These are phyloP conservation scores for Lichina pygmaea DNA, from an alignment of 495 filamentous ascomycete genomes.

Conservation along the genomic window DNA sequence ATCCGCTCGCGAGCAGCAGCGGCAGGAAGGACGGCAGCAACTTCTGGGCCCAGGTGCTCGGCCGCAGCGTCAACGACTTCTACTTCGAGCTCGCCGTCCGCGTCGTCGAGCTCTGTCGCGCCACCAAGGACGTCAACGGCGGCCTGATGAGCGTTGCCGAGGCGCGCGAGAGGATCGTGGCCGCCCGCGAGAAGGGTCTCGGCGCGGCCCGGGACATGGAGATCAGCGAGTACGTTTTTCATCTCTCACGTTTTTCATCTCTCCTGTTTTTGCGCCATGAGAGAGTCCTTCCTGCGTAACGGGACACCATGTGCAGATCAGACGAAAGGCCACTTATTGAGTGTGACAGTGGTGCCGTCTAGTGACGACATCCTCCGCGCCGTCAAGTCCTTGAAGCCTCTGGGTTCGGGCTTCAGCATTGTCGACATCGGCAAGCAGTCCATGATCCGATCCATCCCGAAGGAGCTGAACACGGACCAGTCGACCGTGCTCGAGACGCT, in stretches of 20 bases:
- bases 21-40: conserved; percentile 19
- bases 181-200: conserved; percentile 14
- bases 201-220: conserved; percentile 50
- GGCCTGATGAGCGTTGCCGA: conserved; percentile 71
- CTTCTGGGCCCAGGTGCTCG: conserved; percentile 82
- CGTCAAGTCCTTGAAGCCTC: conserved; percentile 61
- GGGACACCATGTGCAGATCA: not conserved
- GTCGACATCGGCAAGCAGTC: conserved; percentile 53
- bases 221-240: conserved; percentile 23
- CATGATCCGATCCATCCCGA: conserved; percentile 81
- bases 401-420: conserved; percentile 69
- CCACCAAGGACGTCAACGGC: conserved; percentile 73
- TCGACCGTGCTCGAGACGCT: conserved; percentile 73
- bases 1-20: conserved; percentile 46
- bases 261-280: not conserved
- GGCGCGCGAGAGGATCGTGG: conserved; percentile 42
- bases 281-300: not conserved
- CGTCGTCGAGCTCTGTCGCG: conserved; percentile 78
- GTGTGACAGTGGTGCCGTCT: not conserved
- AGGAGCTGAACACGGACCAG: conserved; percentile 91
- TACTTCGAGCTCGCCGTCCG: conserved; percentile 90
- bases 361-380: conserved; percentile 82
- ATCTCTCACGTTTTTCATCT: not conserved
- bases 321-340: not conserved
- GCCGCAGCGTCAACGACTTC: conserved; percentile 82